Percentiles rank a stretch among this genome's conserved stretches.
phyloP scores from a whole-genome alignment of 164 flowering plant species.

The Buxus sempervirens region DNA sequence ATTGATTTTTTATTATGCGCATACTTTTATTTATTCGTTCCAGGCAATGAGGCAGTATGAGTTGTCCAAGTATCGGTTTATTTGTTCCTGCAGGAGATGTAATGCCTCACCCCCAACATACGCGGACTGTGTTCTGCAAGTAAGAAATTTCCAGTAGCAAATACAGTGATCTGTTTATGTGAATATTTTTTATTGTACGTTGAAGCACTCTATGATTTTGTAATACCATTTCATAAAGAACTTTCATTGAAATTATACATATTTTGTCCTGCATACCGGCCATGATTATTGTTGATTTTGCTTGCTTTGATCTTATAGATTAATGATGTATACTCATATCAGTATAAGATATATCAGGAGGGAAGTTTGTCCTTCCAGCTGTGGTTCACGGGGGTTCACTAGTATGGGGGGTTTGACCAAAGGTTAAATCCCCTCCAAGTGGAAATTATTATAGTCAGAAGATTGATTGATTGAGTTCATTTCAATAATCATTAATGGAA shows the following conservation, averaged over 20 bases:
- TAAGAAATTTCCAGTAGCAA: conserved; percentile 16
- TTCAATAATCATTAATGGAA: neutral
- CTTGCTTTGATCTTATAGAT: neutral
- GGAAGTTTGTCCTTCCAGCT: no score
- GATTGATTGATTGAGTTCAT: neutral
- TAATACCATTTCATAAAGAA: no score
- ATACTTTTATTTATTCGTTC: neutral
- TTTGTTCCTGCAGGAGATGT: conserved; percentile 55
- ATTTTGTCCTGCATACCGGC: no score
- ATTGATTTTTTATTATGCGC: neutral
- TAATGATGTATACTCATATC: neutral
- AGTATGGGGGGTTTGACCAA: no score
- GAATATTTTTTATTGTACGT: neutral
- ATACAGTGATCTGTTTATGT: neutral
- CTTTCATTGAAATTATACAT: neutral
- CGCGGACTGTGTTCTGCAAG: conserved; percentile 54
- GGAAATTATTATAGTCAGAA: no score
- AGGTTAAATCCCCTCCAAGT: no score
- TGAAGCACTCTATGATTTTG: neutral
- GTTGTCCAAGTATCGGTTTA: conserved; percentile 46
- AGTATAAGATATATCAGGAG: no score
- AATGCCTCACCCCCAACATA: conserved; percentile 35
- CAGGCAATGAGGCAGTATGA: conserved; percentile 58
- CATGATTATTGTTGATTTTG: neutral
- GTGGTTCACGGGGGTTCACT: no score